Percentiles rank a stretch among this genome's conserved stretches.
phyloP scores from a whole-genome alignment of 352 stramenopile genomes.

The Phytophthora ramorum region DNA sequence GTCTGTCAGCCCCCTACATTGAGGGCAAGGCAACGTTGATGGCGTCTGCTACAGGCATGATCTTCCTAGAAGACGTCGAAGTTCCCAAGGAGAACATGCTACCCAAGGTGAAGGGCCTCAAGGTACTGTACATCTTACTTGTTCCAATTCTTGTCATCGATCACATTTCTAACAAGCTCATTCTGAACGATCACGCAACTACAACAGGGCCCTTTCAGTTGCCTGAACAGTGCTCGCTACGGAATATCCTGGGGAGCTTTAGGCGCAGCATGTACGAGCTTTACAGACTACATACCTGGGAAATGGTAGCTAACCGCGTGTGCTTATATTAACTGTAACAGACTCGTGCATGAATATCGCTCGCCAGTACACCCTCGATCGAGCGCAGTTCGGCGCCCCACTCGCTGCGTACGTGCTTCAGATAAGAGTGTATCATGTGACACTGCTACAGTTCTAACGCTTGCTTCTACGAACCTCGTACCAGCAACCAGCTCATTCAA shows the following conservation, averaged over 20 bases:
- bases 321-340: slow-evolving; percentile 17
- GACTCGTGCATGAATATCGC: slow-evolving; percentile 95
- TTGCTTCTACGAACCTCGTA: neutral
- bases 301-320: slow-evolving; percentile 3
- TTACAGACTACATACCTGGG: neutral
- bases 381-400: slow-evolving; percentile 96
- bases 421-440: neutral
- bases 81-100: slow-evolving; percentile 96
- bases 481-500: slow-evolving; percentile 97
- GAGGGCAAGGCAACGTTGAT: slow-evolving; percentile 97
- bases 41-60: slow-evolving; percentile 96
- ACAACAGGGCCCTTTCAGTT: slow-evolving; percentile 95
- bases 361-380: slow-evolving; percentile 95
- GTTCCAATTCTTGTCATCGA: neutral
- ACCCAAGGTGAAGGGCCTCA: slow-evolving; percentile 87
- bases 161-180: neutral
- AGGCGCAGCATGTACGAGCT: slow-evolving; percentile 90
- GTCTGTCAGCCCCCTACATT: slow-evolving; percentile 95
- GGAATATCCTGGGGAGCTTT: slow-evolving; percentile 98
- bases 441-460: slow-evolving; percentile 10
- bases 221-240: slow-evolving; percentile 97
- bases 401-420: slow-evolving; percentile 87
- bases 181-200: neutral
- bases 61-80: slow-evolving; percentile 97
- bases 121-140: slow-evolving; percentile 35